Conservation (phyloP, 2,329 filamentous ascomycete genomes). For the Elsinoe australis region DNA sequence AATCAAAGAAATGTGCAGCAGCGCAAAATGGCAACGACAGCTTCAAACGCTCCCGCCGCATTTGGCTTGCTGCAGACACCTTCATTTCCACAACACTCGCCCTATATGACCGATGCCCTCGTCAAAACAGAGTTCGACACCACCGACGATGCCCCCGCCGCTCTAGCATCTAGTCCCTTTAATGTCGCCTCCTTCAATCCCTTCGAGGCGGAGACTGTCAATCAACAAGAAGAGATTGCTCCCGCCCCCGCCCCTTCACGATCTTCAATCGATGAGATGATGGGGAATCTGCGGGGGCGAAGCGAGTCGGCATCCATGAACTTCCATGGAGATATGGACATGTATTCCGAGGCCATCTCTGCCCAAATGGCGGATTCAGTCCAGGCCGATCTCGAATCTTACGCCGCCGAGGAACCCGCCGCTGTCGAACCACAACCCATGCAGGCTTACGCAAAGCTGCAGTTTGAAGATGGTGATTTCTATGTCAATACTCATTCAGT, state of each 20-base stretch:
- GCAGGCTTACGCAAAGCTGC: slow-evolving; percentile 57
- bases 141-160: not conserved
- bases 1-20: slow-evolving; percentile 14
- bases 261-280: slow-evolving; percentile 9
- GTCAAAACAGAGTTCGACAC: slow-evolving; percentile 12
- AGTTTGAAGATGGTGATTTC: slow-evolving; percentile 68
- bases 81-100: slow-evolving; percentile 15
- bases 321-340: slow-evolving; percentile 15
- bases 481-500: slow-evolving; percentile 70
- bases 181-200: slow-evolving; percentile 4
- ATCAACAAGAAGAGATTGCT: slow-evolving; percentile 10
- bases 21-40: slow-evolving; percentile 22
- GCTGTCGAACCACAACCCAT: slow-evolving; percentile 29
- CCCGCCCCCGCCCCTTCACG: slow-evolving; percentile 2
- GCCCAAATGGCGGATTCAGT: slow-evolving; percentile 10
- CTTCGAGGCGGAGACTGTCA: slow-evolving; percentile 1
- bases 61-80: slow-evolving; percentile 17
- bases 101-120: slow-evolving; percentile 15
- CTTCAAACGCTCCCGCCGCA: slow-evolving; percentile 19
- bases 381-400: slow-evolving; percentile 19
- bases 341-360: slow-evolving; percentile 9
- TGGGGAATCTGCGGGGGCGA: slow-evolving; percentile 1
- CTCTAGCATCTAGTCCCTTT: slow-evolving; percentile 3
- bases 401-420: slow-evolving; percentile 20
- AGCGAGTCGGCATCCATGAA: slow-evolving; percentile 5